Evolutionary conservation across 169 alveolate species (phyloP).

Genomic region (Babesia bovis): DNA sequence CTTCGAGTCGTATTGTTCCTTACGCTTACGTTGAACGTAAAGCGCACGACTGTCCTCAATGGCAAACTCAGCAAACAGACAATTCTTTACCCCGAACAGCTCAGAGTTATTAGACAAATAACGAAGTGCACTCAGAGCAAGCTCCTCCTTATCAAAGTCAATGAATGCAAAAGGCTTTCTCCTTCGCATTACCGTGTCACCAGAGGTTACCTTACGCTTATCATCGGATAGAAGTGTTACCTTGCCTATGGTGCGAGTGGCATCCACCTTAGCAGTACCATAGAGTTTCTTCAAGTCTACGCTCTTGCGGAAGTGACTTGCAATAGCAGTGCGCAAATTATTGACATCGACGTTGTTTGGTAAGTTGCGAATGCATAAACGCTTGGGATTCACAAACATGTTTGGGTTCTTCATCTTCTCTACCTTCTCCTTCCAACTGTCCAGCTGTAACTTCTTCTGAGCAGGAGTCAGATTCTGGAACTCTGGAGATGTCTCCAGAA

Average conservation of each 20-base stretch:
- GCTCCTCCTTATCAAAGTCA: constrained; percentile 50
- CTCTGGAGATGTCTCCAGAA: constrained; percentile 44
- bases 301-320: constrained; percentile 31
- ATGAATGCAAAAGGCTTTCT: constrained; percentile 64
- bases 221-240: constrained; percentile 52
- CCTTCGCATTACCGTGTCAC: constrained; percentile 36
- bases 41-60: constrained; percentile 58
- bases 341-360: constrained; percentile 49
- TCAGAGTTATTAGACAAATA: constrained; percentile 49
- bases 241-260: constrained; percentile 50
- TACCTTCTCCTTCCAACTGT: constrained; percentile 31
- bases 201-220: constrained; percentile 48
- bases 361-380: constrained; percentile 58
- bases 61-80: constrained; percentile 60
- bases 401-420: constrained; percentile 63
- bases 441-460: constrained; percentile 28
- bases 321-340: constrained; percentile 48
- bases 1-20: constrained; percentile 37
- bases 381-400: constrained; percentile 61
- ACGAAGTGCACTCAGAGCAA: constrained; percentile 50
- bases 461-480: constrained; percentile 28
- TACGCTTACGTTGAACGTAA: constrained; percentile 42
- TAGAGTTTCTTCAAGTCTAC: constrained; percentile 4
- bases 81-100: constrained; percentile 19
- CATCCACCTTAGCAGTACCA: constrained; percentile 29